Evolutionary conservation across 768 basidiomycete genomes (phyloP).

Genomic region (Lactifluus rugatus): DNA sequence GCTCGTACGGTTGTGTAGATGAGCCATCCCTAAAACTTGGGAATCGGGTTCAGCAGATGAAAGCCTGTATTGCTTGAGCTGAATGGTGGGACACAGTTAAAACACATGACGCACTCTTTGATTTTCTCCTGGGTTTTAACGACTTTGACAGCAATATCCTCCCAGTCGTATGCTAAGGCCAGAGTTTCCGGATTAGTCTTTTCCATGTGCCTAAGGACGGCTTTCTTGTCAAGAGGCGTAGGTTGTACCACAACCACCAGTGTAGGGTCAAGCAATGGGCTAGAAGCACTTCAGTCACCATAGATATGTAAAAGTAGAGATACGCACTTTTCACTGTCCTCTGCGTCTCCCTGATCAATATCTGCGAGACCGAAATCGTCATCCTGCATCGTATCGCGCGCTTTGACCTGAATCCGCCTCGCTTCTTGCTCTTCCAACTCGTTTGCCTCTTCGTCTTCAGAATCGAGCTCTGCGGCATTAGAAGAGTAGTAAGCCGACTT

Average conservation of each 20-base stretch:
- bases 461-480: conserved; percentile 70
- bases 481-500: conserved; percentile 81
- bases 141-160: conserved; percentile 51
- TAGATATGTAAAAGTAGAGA: not conserved
- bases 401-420: conserved; percentile 64
- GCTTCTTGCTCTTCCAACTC: conserved; percentile 87
- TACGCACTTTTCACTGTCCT: conserved; percentile 21
- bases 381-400: conserved; percentile 58
- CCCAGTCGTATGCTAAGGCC: conserved; percentile 78
- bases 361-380: conserved; percentile 81
- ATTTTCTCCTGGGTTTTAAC: conserved; percentile 43
- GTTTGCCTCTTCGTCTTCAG: conserved; percentile 82
- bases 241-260: conserved; percentile 27
- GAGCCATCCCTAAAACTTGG: conserved; percentile 60
- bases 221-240: conserved; percentile 47
- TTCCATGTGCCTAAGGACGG: conserved; percentile 57
- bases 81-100: not conserved
- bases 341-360: conserved; percentile 31
- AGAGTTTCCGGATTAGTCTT: conserved; percentile 69
- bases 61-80: conserved; percentile 31
- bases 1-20: conserved; percentile 80
- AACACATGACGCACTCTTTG: conserved; percentile 33
- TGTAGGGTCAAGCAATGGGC: conserved; percentile 32
- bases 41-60: conserved; percentile 39
- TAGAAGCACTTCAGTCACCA: conserved; percentile 18